A percentile compares a stretch with the other conserved stretches of the same genome.
These are phyloP conservation scores for Aureobasidium namibiae DNA, from an alignment of 2,329 filamentous ascomycete species.

Conservation along the genomic window DNA sequence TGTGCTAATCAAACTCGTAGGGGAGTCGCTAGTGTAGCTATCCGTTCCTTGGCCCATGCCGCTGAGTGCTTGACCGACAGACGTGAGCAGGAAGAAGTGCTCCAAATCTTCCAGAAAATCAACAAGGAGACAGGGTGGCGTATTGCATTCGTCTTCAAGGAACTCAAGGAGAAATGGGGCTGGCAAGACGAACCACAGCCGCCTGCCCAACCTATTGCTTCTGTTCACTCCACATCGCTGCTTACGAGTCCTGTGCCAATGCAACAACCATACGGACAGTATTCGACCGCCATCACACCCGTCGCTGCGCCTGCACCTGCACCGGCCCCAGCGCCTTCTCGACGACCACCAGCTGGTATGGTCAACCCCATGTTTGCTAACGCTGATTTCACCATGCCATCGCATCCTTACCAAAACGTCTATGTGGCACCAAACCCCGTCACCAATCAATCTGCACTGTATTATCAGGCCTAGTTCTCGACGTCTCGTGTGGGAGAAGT, in stretches of 20 bases:
- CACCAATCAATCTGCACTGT: slow-evolving; percentile 3
- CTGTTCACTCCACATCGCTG: slow-evolving; percentile 18
- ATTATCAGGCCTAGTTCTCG: slow-evolving; percentile 6
- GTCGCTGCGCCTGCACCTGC: slow-evolving; percentile 21
- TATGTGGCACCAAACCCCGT: slow-evolving; percentile 61
- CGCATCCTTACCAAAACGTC: slow-evolving; percentile 73
- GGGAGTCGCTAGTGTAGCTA: slow-evolving; percentile 68
- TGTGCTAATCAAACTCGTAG: slow-evolving; percentile 26
- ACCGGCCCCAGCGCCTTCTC: slow-evolving; percentile 22
- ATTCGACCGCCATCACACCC: slow-evolving; percentile 13
- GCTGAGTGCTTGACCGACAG: slow-evolving; percentile 61
- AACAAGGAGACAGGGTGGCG: slow-evolving; percentile 71
- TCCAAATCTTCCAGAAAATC: slow-evolving; percentile 68
- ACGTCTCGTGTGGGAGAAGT: not conserved
- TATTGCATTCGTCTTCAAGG: slow-evolving; percentile 60
- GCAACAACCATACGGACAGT: slow-evolving; percentile 19
- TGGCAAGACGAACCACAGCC: slow-evolving; percentile 47
- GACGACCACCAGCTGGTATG: slow-evolving; percentile 40
- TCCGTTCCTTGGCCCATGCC: slow-evolving; percentile 71
- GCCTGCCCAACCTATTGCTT: slow-evolving; percentile 21
- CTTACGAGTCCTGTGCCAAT: slow-evolving; percentile 15
- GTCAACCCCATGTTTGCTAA: slow-evolving; percentile 63
- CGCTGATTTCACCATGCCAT: slow-evolving; percentile 68
- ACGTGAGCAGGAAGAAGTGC: slow-evolving; percentile 71
- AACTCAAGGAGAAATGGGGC: slow-evolving; percentile 70